These are phyloP conservation scores for Entomophthora muscae DNA, from an alignment of 371 early-diverging fungal species.

Conservation along the genomic window DNA sequence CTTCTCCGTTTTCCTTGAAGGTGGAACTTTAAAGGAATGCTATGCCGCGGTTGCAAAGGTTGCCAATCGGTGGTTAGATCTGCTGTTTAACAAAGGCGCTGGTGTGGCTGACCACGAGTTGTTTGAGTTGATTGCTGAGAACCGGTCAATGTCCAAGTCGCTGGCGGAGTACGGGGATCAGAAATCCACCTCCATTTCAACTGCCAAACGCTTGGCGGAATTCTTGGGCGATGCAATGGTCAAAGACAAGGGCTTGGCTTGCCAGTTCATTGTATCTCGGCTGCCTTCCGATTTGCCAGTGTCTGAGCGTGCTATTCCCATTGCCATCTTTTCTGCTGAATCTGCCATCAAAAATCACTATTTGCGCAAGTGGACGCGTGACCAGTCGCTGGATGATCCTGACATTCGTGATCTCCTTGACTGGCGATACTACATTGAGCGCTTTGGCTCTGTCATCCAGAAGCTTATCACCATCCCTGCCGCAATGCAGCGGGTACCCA, in stretches of 20 bases:
- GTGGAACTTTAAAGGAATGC: conserved; percentile 75
- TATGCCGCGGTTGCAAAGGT: conserved; percentile 79
- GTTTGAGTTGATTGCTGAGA: conserved; percentile 96
- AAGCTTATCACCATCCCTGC: conserved; percentile 99
- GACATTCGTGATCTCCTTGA: conserved; percentile 89
- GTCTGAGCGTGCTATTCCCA: conserved; percentile 93
- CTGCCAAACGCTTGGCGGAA: conserved; percentile 93
- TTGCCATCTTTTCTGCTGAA: conserved; percentile 81
- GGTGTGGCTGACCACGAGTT: conserved; percentile 79
- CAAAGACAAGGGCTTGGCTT: conserved; percentile 91
- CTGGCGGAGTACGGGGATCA: conserved; percentile 83
- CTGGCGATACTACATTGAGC: conserved; percentile 97
- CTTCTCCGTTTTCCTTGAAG: conserved; percentile 84
- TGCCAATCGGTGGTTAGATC: conserved; percentile 93
- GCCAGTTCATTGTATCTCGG: conserved; percentile 88
- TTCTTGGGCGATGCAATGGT: conserved; percentile 97
- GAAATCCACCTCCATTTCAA: conserved; percentile 91
- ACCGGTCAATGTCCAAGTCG: conserved; percentile 92
- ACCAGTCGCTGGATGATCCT: conserved; percentile 41
- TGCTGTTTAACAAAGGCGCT: conserved; percentile 75
- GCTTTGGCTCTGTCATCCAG: conserved; percentile 90
- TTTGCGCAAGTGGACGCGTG: conserved; percentile 87
- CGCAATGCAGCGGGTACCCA: conserved; percentile 86
- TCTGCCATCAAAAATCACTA: conserved; percentile 60
- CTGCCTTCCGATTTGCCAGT: conserved; percentile 82